phyloP scores from a whole-genome alignment of 1,139 yeast genomes.

The Blastobotrys niveus region DNA sequence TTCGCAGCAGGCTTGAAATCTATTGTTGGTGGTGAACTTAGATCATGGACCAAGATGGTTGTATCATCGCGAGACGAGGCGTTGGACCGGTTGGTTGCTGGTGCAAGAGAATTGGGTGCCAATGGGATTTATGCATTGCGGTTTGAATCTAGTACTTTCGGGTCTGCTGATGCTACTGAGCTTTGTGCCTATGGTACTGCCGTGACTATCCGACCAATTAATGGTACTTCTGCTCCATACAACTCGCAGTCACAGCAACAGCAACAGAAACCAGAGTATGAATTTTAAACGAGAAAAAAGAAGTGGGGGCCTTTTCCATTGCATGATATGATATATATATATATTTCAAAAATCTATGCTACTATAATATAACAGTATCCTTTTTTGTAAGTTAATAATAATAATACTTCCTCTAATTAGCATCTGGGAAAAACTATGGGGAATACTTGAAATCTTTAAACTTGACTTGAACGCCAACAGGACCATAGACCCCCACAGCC shows the following conservation, averaged over 20 bases:
- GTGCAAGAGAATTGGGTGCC: constrained; percentile 23
- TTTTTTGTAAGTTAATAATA: no score
- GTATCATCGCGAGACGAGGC: constrained; percentile 25
- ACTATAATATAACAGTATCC: no score
- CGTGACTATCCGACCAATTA: constrained; percentile 17
- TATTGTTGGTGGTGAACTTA: constrained; percentile 26
- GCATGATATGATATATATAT: no score
- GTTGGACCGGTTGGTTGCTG: constrained; percentile 24
- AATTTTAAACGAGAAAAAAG: no score
- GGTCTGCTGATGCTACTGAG: constrained; percentile 23
- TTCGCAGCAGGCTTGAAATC: constrained; percentile 24
- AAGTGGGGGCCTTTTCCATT: no score
- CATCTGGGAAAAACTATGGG: no score
- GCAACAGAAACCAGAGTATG: no score
- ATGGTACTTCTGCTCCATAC: background rate
- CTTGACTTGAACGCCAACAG: constrained; percentile 26
- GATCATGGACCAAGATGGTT: constrained; percentile 23
- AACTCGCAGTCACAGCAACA: no score
- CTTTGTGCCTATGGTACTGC: constrained; percentile 28
- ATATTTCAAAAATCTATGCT: no score
- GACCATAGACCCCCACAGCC: constrained; percentile 30
- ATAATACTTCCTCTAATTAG: background rate
- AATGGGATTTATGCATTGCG: constrained; percentile 27
- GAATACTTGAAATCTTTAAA: constrained; percentile 20
- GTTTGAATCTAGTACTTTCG: constrained; percentile 20